Conservation (phyloP, 305 asterid species). For the Solanum hybrid region DNA sequence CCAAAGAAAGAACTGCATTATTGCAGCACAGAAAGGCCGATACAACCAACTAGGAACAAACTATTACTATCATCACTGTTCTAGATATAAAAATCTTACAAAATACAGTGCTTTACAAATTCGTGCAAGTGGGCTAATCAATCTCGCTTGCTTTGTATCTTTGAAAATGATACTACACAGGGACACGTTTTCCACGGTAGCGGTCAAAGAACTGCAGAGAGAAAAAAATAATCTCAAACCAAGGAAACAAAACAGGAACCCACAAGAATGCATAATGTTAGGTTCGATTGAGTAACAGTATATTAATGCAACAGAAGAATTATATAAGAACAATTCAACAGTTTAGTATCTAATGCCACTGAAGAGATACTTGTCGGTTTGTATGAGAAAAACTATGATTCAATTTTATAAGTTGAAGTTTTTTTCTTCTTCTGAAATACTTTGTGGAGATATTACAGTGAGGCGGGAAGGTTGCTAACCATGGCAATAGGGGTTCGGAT, state of each 20-base stretch:
- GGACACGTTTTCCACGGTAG: constrained; percentile 24
- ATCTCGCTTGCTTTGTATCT: not conserved
- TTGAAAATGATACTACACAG: constrained; percentile 5
- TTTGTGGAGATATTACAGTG: not conserved
- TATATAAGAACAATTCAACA: not conserved
- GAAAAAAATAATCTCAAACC: not conserved
- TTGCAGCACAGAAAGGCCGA: not conserved
- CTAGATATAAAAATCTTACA: not conserved
- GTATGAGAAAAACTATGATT: not conserved
- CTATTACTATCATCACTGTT: not conserved
- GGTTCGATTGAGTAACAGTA: not conserved
- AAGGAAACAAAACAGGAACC: not conserved
- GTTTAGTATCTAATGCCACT: not conserved
- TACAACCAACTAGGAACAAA: not conserved
- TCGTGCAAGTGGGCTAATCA: not conserved
- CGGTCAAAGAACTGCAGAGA: constrained; percentile 22
- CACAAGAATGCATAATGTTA: not conserved
- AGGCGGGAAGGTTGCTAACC: not conserved
- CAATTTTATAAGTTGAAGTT: not conserved
- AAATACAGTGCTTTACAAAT: constrained; percentile 3
- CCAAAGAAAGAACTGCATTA: not conserved
- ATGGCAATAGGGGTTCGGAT: not conserved
- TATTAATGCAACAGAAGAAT: not conserved
- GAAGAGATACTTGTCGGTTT: not conserved
- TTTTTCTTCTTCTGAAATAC: not conserved